These are phyloP conservation scores for Cystobasidium tubakii DNA, from an alignment of 768 basidiomycete genomes.

Conservation along the genomic window DNA sequence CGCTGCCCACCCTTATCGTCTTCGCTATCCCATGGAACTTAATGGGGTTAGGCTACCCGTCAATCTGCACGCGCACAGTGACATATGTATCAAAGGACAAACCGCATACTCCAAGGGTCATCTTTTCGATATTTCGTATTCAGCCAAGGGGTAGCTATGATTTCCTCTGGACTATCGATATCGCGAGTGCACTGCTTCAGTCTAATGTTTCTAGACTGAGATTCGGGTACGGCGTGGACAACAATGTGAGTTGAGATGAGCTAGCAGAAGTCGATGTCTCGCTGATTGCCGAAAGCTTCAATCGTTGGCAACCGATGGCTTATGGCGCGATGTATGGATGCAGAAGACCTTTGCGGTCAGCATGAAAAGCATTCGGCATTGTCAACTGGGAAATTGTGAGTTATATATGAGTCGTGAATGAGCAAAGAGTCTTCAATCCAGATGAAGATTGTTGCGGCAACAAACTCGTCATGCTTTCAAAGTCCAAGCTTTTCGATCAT, in stretches of 20 bases:
- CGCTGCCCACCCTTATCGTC: neutral
- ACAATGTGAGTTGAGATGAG: conserved; percentile 4
- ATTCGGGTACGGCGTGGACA: conserved; percentile 21
- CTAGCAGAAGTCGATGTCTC: no score
- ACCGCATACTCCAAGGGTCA: neutral
- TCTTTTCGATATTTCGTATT: conserved; percentile 18
- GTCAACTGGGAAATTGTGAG: no score
- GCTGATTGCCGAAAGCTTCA: no score
- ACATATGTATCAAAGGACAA: neutral
- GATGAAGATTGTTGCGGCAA: no score
- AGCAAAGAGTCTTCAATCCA: no score
- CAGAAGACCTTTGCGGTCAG: no score
- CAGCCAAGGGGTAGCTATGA: neutral
- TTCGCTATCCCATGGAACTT: conserved; percentile 3
- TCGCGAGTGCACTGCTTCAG: conserved; percentile 12
- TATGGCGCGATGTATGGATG: no score
- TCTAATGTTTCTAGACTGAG: neutral
- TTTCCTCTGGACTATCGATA: neutral
- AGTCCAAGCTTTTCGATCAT: no score
- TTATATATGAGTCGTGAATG: no score
- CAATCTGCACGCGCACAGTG: neutral
- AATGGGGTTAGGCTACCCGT: neutral
- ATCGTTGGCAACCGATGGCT: no score
- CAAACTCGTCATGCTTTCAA: no score
- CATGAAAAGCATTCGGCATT: no score